Evolutionary conservation across 1,284 basidiomycete genomes (phyloP).

Genomic region (Volvariella surrecta): DNA sequence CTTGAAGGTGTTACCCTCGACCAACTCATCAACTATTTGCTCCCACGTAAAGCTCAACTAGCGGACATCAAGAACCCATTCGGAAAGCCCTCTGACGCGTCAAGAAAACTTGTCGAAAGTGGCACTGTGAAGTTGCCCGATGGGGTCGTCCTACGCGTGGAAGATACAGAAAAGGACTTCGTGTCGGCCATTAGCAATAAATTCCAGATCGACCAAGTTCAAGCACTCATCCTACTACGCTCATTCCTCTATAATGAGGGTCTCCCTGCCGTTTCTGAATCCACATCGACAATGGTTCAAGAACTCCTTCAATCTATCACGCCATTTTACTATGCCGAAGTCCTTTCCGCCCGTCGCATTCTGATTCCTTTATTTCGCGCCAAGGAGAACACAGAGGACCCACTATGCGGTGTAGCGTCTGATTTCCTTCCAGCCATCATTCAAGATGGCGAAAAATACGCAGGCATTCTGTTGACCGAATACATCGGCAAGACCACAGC

Average conservation of each 20-base stretch:
- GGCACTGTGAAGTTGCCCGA: constrained; percentile 60
- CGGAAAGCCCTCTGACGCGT: constrained; percentile 57
- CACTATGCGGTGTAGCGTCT: constrained; percentile 44
- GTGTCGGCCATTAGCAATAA: constrained; percentile 59
- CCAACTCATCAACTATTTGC: constrained; percentile 49
- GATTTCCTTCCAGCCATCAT: constrained; percentile 52
- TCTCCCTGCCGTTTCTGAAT: constrained; percentile 41
- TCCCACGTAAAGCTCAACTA: constrained; percentile 47
- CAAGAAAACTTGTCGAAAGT: constrained; percentile 54
- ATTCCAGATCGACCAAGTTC: constrained; percentile 71
- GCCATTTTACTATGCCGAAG: constrained; percentile 75
- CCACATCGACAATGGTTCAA: constrained; percentile 38
- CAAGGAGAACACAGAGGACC: constrained; percentile 45
- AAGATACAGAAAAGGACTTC: constrained; percentile 60
- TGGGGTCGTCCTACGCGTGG: constrained; percentile 50
- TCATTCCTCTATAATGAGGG: constrained; percentile 78
- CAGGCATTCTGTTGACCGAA: constrained; percentile 44
- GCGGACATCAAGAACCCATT: constrained; percentile 51
- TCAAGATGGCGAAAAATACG: constrained; percentile 52
- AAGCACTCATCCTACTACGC: constrained; percentile 62
- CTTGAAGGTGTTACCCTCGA: constrained; percentile 47
- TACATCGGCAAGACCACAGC: constrained; percentile 48
- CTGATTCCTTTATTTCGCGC: constrained; percentile 66
- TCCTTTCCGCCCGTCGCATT: constrained; percentile 58
- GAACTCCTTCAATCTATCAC: constrained; percentile 66